A percentile compares a stretch with the other conserved stretches of the same genome.
Evolutionary conservation across 2,329 filamentous ascomycete genomes (phyloP).

Genomic region (Penicillium fuscoglaucum): DNA sequence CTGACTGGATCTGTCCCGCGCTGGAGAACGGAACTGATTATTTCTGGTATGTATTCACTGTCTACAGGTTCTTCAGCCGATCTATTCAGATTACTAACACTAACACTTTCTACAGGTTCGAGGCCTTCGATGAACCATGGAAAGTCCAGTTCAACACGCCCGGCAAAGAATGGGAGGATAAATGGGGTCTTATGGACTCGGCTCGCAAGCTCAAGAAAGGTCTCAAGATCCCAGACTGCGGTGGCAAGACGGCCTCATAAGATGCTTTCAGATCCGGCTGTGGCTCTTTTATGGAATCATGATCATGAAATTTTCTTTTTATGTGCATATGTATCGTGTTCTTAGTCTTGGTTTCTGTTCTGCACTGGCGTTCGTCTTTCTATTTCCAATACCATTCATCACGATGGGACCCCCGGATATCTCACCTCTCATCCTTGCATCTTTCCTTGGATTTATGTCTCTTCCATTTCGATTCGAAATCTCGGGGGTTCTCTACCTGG

Average conservation of each 20-base stretch:
- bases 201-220: constrained; percentile 81
- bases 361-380: constrained; percentile 2
- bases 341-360: neutral
- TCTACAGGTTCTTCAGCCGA: neutral
- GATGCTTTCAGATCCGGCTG: neutral
- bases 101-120: constrained; percentile 59
- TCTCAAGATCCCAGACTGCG: constrained; percentile 83
- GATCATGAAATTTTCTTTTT: constrained; percentile 19
- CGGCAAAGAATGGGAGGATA: constrained; percentile 81
- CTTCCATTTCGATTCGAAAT: neutral
- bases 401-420: neutral
- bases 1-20: constrained; percentile 78
- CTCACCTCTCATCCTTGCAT: neutral
- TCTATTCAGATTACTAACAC: constrained; percentile 15
- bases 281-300: constrained; percentile 18
- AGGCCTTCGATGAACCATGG: constrained; percentile 96
- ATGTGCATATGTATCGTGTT: constrained; percentile 5
- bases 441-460: neutral
- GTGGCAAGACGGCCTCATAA: constrained; percentile 64
- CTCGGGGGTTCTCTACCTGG: neutral
- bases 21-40: constrained; percentile 83
- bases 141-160: constrained; percentile 71
- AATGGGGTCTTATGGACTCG: constrained; percentile 90
- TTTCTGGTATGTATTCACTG: constrained; percentile 67
- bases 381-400: constrained; percentile 1